Conservation (phyloP, 1,139 yeast species). For the Candida tetrigidarum region DNA sequence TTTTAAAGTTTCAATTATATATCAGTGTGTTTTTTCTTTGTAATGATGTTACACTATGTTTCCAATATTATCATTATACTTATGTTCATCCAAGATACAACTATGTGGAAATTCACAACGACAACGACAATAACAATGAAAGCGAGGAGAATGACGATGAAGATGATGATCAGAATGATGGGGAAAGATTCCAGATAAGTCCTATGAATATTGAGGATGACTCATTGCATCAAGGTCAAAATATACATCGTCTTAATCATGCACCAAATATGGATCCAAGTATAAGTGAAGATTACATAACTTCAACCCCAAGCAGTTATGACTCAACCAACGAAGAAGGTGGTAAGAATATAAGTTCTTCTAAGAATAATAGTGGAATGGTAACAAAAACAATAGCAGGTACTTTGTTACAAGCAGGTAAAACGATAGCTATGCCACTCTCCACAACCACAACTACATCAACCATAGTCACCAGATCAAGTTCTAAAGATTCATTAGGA, state of each 20-base stretch:
- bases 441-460: conserved; percentile 10
- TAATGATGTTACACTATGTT: conserved; percentile 72
- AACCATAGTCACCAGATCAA: not conserved
- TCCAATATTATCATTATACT: conserved; percentile 77
- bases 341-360: conserved; percentile 9
- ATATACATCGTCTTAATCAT: conserved; percentile 21
- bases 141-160: not conserved
- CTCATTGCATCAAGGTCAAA: conserved; percentile 15
- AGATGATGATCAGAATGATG: not conserved
- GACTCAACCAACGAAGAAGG: conserved; percentile 24
- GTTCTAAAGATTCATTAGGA: conserved; percentile 41
- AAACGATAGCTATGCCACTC: conserved; percentile 27
- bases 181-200: not conserved
- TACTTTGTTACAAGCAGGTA: conserved; percentile 26
- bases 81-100: conserved; percentile 34
- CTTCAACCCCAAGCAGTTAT: conserved; percentile 28
- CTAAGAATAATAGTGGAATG: conserved; percentile 4
- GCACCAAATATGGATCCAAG: conserved; percentile 7
- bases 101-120: conserved; percentile 3
- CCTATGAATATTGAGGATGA: conserved; percentile 10
- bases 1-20: conserved; percentile 72
- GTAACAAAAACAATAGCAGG: conserved; percentile 23
- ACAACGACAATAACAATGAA: conserved; percentile 4
- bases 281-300: conserved; percentile 15
- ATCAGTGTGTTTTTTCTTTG: conserved; percentile 75